Base-by-base conservation (phyloP, 2,329 filamentous ascomycete genomes). In the Talaromyces marneffei region DNA sequence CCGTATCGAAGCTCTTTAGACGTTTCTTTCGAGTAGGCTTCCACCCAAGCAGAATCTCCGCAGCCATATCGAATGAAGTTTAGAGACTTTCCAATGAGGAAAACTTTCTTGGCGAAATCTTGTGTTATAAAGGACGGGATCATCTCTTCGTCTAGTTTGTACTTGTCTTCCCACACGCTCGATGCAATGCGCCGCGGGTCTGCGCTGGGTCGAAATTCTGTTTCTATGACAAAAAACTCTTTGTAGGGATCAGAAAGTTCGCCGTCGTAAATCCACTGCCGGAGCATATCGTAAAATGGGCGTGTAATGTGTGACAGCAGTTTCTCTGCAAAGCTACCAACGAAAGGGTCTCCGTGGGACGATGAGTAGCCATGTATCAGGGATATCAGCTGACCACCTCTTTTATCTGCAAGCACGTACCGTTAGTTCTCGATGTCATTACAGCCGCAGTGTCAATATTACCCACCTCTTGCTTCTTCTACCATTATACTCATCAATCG, bases 31-130 rank as follows among this genome's bases (percentile, higher is more conserved):
- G 92, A 96, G 76, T 99, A 97, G 33, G 87, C 87, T 71, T 97
- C 92, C 1, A 99, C 94, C 94, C 94, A 99, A 33, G 88, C 86
- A 25, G 92, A 91, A 73, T 99, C 95, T 8, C 89, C 89, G 72
- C 94, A 99, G 67, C 92, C 93, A 75, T 97, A 92, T 25, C 94
- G 88, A 72, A 99, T 97, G 75, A 99, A 99, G 75, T 99, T 99
- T 59, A 99, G 83, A 3, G 92, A 96, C 75, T 99, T 99, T 61
- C 94, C 94, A 68, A 99, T 99, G 7, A 99, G 79, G 69, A 97
- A 97, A 5, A 99, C 91, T 71, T 97, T 97, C 67, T 94, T 91
- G 0, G 94, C 92, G 76, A 99, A 97, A 64, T 96, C 92, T 48
- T 89, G 83, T 0, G 91, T 95, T 67, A 97, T 92, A 70, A 97